Conservation (phyloP, 768 basidiomycete species). For the Favolaschia claudopus region DNA sequence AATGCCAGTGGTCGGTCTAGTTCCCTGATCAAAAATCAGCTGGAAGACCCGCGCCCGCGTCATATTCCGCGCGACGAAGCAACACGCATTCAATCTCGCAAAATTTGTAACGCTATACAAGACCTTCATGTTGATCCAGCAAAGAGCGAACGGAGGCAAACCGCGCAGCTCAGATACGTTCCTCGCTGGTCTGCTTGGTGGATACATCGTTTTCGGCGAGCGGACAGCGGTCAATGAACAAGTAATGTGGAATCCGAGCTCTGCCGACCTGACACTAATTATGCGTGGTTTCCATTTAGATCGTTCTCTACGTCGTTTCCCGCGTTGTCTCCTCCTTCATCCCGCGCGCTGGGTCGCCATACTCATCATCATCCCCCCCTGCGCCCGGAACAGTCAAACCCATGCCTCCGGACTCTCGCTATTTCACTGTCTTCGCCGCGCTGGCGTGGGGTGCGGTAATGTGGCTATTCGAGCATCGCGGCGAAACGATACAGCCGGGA, state of each 20-base stretch:
- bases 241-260: conserved; percentile 52
- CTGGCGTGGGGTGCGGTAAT: conserved; percentile 95
- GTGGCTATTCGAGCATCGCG: conserved; percentile 90
- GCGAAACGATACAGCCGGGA: conserved; percentile 93
- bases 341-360: conserved; percentile 72
- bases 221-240: conserved; percentile 91
- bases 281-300: conserved; percentile 53
- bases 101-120: conserved; percentile 97
- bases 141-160: conserved; percentile 82
- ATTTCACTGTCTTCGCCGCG: conserved; percentile 89
- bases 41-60: conserved; percentile 70
- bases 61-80: conserved; percentile 86
- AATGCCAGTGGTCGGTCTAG: conserved; percentile 6
- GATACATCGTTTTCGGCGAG: conserved; percentile 88
- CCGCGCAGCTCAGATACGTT: conserved; percentile 85
- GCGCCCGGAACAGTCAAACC: conserved; percentile 61
- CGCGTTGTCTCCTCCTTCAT: conserved; percentile 92
- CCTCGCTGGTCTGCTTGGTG: conserved; percentile 90
- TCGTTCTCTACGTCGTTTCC: conserved; percentile 95
- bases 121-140: conserved; percentile 81
- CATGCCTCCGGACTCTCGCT: conserved; percentile 81
- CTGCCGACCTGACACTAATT: conserved; percentile 4
- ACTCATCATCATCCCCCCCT: conserved; percentile 53
- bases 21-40: conserved; percentile 46
- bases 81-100: conserved; percentile 91